Evolutionary conservation across 192 early-diverging fungal genomes (phyloP).

Genomic region (Coemansia sp.): DNA sequence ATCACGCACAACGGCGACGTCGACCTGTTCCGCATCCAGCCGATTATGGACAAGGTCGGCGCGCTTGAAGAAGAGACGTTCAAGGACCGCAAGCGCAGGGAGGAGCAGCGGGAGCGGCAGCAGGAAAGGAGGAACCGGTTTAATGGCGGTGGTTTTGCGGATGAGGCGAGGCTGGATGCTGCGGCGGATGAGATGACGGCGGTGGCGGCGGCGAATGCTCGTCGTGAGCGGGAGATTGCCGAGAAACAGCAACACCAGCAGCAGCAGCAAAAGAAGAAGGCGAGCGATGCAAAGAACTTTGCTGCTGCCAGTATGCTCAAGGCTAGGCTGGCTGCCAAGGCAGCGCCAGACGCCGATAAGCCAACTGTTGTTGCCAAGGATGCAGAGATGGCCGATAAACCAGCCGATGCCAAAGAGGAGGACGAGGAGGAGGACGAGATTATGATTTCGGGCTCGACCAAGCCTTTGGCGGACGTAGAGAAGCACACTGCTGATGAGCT

Average conservation of each 20-base stretch:
- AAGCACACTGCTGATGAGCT: constrained; percentile 56
- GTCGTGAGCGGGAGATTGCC: constrained; percentile 17
- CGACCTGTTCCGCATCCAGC: constrained; percentile 71
- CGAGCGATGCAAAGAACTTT: constrained; percentile 46
- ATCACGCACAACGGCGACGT: constrained; percentile 81
- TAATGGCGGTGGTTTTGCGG: too few relatives aligned
- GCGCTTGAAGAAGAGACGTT: constrained; percentile 81
- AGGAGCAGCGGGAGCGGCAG: constrained; percentile 48
- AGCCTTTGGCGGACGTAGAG: constrained; percentile 1
- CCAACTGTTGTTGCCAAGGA: not conserved
- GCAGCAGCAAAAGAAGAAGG: too few relatives aligned
- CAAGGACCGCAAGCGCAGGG: constrained; percentile 59
- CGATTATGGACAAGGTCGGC: constrained; percentile 81
- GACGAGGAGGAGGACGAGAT: not conserved
- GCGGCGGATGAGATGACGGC: constrained; percentile 51
- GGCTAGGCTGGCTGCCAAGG: constrained; percentile 48
- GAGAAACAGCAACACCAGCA: constrained; percentile 6
- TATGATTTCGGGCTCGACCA: constrained; percentile 18
- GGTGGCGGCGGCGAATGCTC: constrained; percentile 51
- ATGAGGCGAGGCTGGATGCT: constrained; percentile 27
- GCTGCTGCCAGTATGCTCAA: constrained; percentile 65
- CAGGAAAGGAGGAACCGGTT: too few relatives aligned
- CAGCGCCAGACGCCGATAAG: not conserved
- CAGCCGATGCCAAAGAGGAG: not conserved
- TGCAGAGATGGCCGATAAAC: too few relatives aligned